These are phyloP conservation scores for Phytophthora sojae DNA, from an alignment of 352 stramenopile genomes.

Conservation along the genomic window DNA sequence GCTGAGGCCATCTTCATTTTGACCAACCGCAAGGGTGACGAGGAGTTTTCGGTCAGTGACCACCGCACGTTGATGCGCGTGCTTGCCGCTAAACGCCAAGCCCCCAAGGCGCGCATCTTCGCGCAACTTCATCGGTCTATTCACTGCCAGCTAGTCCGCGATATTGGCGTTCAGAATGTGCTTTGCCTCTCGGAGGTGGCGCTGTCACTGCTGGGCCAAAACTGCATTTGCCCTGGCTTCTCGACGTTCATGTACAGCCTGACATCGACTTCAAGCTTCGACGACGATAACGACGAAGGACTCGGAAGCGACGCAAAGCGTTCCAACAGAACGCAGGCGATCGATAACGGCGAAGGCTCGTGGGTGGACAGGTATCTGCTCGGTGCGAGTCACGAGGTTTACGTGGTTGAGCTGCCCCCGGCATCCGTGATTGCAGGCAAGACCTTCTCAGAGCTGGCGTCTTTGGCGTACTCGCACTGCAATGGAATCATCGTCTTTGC, in stretches of 20 bases:
- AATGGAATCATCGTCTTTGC: slow-evolving; percentile 83
- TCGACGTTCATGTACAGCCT: slow-evolving; percentile 91
- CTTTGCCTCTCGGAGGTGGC: slow-evolving; percentile 85
- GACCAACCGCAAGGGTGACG: slow-evolving; percentile 64
- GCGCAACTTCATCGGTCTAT: slow-evolving; percentile 83
- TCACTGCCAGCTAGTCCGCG: slow-evolving; percentile 78
- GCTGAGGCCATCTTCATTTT: slow-evolving; percentile 87
- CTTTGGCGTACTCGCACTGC: slow-evolving; percentile 79
- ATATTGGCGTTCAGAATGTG: slow-evolving; percentile 81
- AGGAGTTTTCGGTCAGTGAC: slow-evolving; percentile 76
- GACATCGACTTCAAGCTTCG: slow-evolving; percentile 81
- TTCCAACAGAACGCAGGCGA: slow-evolving; percentile 25
- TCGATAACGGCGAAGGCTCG: slow-evolving; percentile 46
- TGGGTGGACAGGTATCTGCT: slow-evolving; percentile 83
- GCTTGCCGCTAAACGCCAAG: slow-evolving; percentile 73
- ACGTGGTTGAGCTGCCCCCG: slow-evolving; percentile 72
- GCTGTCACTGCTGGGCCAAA: slow-evolving; percentile 83
- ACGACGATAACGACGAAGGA: slow-evolving; percentile 51
- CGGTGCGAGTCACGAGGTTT: slow-evolving; percentile 82
- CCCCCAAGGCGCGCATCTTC: slow-evolving; percentile 57
- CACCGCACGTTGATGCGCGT: slow-evolving; percentile 86
- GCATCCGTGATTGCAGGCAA: slow-evolving; percentile 62
- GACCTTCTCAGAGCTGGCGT: slow-evolving; percentile 83
- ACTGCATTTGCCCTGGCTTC: slow-evolving; percentile 87
- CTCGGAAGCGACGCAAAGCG: slow-evolving; percentile 39